phyloP scores from a whole-genome alignment of 768 basidiomycete genomes.

The Ramaria sp. region DNA sequence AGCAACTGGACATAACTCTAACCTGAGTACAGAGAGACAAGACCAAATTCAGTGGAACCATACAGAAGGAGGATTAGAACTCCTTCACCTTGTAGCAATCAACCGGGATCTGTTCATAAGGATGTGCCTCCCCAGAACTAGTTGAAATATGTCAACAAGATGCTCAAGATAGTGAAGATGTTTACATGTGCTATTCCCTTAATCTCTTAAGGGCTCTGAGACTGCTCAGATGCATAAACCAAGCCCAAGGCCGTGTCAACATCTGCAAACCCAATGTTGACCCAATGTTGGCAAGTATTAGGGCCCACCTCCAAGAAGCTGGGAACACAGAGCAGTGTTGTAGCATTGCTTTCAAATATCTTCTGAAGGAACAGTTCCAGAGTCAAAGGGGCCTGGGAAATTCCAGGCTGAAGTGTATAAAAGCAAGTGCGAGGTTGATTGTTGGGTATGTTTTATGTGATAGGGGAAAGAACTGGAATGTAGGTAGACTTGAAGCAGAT shows the following conservation, averaged over 20 bases:
- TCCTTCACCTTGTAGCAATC: constrained; percentile 7
- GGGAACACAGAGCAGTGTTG: constrained; percentile 15
- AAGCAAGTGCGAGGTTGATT: too few species aligned
- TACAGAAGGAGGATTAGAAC: constrained; percentile 7
- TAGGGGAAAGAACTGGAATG: too few species aligned
- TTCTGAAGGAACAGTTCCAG: constrained; percentile 14
- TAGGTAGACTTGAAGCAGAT: too few species aligned
- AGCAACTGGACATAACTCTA: neutral
- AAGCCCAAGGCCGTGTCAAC: constrained; percentile 9
- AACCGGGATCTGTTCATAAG: constrained; percentile 4
- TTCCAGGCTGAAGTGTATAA: constrained; percentile 13
- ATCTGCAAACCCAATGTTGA: neutral
- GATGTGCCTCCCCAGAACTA: constrained; percentile 13
- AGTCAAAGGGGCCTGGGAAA: constrained; percentile 15
- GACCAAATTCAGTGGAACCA: constrained; percentile 7
- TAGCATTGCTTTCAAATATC: constrained; percentile 7
- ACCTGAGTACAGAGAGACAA: neutral
- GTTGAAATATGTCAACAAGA: neutral
- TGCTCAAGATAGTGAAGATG: neutral
- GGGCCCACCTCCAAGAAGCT: constrained; percentile 18
- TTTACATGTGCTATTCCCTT: constrained; percentile 8
- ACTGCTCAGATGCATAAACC: constrained; percentile 11
- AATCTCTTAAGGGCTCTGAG: constrained; percentile 9
- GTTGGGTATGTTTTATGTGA: too few species aligned
- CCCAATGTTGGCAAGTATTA: too few species aligned